Percentiles rank a stretch among this genome's conserved stretches.
Evolutionary conservation across 2,329 filamentous ascomycete genomes (phyloP).

Genomic region (Sclerotinia borealis): DNA sequence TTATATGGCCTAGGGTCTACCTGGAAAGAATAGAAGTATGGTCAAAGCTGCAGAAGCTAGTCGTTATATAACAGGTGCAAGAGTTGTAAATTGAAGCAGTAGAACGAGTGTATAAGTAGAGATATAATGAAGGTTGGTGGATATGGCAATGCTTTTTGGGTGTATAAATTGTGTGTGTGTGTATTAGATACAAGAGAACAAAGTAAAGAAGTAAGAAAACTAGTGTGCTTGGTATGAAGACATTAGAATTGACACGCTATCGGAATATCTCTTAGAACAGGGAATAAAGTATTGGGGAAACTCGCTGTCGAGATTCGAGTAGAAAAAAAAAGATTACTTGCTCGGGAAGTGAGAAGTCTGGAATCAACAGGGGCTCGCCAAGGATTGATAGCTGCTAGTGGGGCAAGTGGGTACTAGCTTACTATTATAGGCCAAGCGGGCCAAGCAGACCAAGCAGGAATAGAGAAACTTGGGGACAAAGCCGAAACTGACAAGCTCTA

Average conservation of each 20-base stretch:
- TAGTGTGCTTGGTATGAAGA: conserved; percentile 2
- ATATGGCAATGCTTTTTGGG: background rate
- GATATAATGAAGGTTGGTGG: conserved; percentile 3
- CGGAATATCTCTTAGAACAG: background rate
- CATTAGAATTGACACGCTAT: conserved; percentile 1
- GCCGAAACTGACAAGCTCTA: background rate
- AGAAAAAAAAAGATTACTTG: background rate
- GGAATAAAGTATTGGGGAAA: background rate
- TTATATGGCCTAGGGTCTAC: conserved; percentile 52
- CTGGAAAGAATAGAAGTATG: conserved; percentile 41
- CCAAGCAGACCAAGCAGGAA: background rate
- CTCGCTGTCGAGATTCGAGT: background rate
- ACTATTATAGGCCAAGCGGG: background rate
- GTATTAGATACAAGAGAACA: background rate
- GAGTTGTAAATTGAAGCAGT: background rate
- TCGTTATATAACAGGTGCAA: background rate
- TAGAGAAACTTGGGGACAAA: background rate
- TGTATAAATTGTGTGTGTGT: background rate
- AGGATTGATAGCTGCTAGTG: background rate
- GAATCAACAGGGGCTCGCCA: conserved; percentile 4
- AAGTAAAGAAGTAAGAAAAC: background rate
- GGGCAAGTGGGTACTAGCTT: background rate
- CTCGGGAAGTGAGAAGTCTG: conserved; percentile 2
- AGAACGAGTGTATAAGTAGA: background rate
- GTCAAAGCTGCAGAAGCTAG: conserved; percentile 10